These are phyloP conservation scores for Penicillium brevicompactum DNA, from an alignment of 2,329 filamentous ascomycete species.

Conservation along the genomic window DNA sequence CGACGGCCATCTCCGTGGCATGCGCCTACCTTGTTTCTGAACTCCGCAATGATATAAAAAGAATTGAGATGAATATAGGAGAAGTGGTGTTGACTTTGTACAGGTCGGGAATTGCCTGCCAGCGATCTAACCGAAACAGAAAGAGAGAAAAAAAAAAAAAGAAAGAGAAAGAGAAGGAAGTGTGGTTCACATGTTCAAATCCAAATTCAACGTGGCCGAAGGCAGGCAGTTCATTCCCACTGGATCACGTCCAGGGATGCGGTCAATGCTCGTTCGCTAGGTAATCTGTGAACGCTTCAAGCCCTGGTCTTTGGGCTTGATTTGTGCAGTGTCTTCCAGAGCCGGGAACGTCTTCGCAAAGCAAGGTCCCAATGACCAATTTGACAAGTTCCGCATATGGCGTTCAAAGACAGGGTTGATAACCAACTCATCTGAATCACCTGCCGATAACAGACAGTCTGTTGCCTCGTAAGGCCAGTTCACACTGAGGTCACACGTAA, in stretches of 20 bases:
- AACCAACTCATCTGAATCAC: conserved; percentile 63
- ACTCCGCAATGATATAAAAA: background rate
- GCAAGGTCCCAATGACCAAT: conserved; percentile 76
- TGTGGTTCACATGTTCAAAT: background rate
- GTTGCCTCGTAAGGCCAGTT: conserved; percentile 83
- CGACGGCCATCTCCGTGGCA: background rate
- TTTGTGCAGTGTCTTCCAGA: conserved; percentile 47
- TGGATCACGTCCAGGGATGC: background rate
- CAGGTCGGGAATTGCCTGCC: background rate
- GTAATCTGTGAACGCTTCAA: background rate
- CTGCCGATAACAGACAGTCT: conserved; percentile 64
- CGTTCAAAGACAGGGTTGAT: conserved; percentile 87
- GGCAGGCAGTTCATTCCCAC: background rate
- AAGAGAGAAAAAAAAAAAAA: background rate
- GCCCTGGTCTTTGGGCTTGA: conserved; percentile 27
- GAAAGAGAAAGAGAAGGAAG: background rate
- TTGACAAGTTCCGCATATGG: conserved; percentile 72
- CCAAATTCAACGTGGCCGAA: background rate
- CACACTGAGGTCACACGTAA: conserved; percentile 71
- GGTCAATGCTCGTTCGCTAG: background rate
- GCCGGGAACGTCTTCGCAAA: conserved; percentile 69
- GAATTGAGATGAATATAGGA: background rate
- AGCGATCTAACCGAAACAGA: background rate
- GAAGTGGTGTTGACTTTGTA: background rate
- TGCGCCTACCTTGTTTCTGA: background rate